A percentile compares a stretch with the other conserved stretches of the same genome.
Evolutionary conservation across 441 rosid species (phyloP).

Genomic region (Adansonia madagascariensis): DNA sequence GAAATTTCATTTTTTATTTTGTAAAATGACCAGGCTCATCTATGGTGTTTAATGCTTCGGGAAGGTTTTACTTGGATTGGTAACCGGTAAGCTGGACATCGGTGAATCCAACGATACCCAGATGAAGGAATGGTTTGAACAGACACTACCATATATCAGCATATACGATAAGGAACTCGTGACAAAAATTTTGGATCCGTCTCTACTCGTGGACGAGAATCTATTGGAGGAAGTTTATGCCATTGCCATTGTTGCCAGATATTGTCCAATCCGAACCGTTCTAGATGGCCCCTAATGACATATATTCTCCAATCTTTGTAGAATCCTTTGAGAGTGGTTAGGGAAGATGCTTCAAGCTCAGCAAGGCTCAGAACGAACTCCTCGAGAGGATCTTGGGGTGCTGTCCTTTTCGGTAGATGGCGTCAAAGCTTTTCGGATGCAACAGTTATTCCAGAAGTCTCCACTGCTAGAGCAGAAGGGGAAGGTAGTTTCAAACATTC

Average conservation of each 20-base stretch:
- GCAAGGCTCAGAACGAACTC: slow-evolving; percentile 75
- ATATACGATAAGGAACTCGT: slow-evolving; percentile 86
- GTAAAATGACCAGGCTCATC: slow-evolving; percentile 47
- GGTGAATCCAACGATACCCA: slow-evolving; percentile 59
- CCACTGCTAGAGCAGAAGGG: slow-evolving; percentile 45
- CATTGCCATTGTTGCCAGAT: slow-evolving; percentile 87
- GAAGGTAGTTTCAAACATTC: slow-evolving; percentile 58
- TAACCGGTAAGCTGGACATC: slow-evolving; percentile 89
- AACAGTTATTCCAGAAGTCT: slow-evolving; percentile 40
- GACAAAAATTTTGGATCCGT: slow-evolving; percentile 86
- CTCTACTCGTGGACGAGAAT: slow-evolving; percentile 85
- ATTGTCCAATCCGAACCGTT: slow-evolving; percentile 90
- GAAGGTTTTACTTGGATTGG: slow-evolving; percentile 89
- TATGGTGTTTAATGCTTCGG: slow-evolving; percentile 95
- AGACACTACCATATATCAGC: slow-evolving; percentile 69
- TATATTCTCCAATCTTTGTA: slow-evolving; percentile 87
- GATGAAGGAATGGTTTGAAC: slow-evolving; percentile 72
- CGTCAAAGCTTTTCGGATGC: slow-evolving; percentile 76
- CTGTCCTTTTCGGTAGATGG: slow-evolving; percentile 90
- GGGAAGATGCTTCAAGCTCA: slow-evolving; percentile 71
- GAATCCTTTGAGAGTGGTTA: slow-evolving; percentile 85
- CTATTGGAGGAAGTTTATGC: slow-evolving; percentile 98
- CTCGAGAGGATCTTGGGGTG: slow-evolving; percentile 88
- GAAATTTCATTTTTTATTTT: slow-evolving; percentile 25
- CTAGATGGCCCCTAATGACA: slow-evolving; percentile 87